Conservation (phyloP, 1,139 yeast species). For the Suhomyces guaymorum region DNA sequence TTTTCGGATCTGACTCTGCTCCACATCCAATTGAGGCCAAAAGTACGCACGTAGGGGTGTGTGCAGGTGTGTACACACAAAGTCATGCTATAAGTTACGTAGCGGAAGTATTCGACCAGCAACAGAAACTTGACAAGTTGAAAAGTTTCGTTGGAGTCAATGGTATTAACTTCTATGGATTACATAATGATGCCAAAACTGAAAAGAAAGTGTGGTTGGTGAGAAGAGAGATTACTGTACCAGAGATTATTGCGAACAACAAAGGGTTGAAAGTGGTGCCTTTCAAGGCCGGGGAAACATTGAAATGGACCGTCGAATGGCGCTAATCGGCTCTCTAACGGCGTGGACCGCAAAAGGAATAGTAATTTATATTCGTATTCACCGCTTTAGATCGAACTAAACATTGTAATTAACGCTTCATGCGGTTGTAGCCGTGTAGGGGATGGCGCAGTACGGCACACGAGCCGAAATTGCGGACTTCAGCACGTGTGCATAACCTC, state of each 20-base stretch:
- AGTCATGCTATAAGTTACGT: slow-evolving; percentile 77
- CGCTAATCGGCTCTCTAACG: no score
- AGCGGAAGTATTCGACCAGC: slow-evolving; percentile 80
- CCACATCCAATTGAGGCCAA: slow-evolving; percentile 88
- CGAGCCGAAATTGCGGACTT: no score
- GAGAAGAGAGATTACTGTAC: slow-evolving; percentile 54
- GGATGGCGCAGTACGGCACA: no score
- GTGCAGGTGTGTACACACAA: slow-evolving; percentile 97
- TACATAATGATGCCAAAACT: slow-evolving; percentile 36
- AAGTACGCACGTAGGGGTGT: slow-evolving; percentile 76
- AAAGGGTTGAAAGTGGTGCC: slow-evolving; percentile 69
- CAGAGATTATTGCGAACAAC: slow-evolving; percentile 51
- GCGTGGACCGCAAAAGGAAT: no score
- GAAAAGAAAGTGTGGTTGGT: slow-evolving; percentile 51
- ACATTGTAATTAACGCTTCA: no score
- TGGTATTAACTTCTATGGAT: slow-evolving; percentile 69
- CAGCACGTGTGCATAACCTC: no score
- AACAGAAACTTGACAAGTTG: slow-evolving; percentile 62
- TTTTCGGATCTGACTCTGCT: slow-evolving; percentile 97
- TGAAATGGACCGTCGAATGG: slow-evolving; percentile 84
- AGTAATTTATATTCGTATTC: no score
- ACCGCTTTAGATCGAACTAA: no score
- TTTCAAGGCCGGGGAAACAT: slow-evolving; percentile 79
- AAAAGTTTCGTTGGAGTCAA: slow-evolving; percentile 72
- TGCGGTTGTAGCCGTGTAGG: no score